Base-by-base conservation (phyloP, 768 basidiomycete genomes). In the Hydnomerulius pinastri region DNA sequence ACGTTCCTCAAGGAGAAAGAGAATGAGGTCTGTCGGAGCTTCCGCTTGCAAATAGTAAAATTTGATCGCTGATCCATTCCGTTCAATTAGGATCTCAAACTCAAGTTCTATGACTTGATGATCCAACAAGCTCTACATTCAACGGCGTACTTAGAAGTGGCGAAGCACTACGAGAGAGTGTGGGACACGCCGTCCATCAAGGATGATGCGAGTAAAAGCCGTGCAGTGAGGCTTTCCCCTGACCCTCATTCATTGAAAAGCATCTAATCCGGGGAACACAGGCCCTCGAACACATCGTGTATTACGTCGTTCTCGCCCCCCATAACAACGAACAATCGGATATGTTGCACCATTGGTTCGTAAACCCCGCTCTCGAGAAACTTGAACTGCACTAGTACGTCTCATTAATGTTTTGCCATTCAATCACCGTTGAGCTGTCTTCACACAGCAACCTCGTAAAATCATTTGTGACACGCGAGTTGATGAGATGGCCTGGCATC, bases 311-410 rank as follows among this genome's bases (percentile, higher is more conserved):
- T 21, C 85, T 98, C 40, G 90, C 96, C 1, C 86, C 94, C 3
- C 89, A 98, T 67, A 90, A 87, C 67, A 98, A 99, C 65, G 96
- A 98, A 69, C 97, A 99, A 69, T 92, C 88, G 2, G 94, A 98
- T 66, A 94, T 98, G 87, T 73, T 99, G 38, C 86, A 98, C 66
- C 90, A 91, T 62, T 77, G 96, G 25, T 90, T 80, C 62, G 74
- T 75, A 38, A 86, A 98, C 67, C 81, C 93, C 20, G 85, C 87
- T 20, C 71, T 98, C 35, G 71, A 77, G 55, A 94, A 90, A 67
- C 75, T 95, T 38, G 86, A 91, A 57, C 74, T 92, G 35, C 91
- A 95, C 66, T 86, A 87, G 94, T 97, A 73, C 71, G 74, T 67
- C 9, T 17, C 27, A 12, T 33, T 29, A 33, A 37, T 4, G 11